phyloP scores from a whole-genome alignment of 257 asterid species.

The Solanum dulcamara region DNA sequence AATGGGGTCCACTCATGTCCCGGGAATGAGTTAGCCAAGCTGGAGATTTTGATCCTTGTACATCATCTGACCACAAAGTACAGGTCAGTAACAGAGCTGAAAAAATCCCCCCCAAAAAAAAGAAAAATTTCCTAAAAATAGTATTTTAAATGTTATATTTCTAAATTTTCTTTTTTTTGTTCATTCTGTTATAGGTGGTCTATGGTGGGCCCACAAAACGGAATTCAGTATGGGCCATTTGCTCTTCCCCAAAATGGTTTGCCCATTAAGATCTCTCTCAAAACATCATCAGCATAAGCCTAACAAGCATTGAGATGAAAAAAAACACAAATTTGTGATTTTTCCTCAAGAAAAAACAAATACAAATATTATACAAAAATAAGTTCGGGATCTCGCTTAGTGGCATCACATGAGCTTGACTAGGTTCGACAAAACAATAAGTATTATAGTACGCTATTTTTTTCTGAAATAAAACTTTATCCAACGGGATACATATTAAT shows the following conservation, averaged over 20 bases:
- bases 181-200: conserved; percentile 58
- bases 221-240: conserved; percentile 93
- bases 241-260: conserved; percentile 96
- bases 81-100: conserved; percentile 28
- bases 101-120: background rate
- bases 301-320: background rate
- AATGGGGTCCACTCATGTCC: conserved; percentile 89
- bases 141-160: background rate
- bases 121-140: conserved; percentile 5
- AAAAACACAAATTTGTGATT: background rate
- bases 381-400: background rate
- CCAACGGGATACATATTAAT: too few relatives aligned
- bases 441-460: too few relatives aligned
- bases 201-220: conserved; percentile 78
- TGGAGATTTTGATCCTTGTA: conserved; percentile 67
- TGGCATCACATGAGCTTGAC: background rate
- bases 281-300: conserved; percentile 3
- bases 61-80: conserved; percentile 93
- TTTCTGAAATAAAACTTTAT: too few relatives aligned
- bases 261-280: conserved; percentile 62
- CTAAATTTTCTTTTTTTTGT: background rate
- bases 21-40: conserved; percentile 85
- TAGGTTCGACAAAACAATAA: too few relatives aligned
- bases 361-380: background rate
- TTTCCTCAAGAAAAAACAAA: background rate